These are phyloP conservation scores for Geranium rotundifolium DNA, from an alignment of 345 rosid genomes.

Conservation along the genomic window DNA sequence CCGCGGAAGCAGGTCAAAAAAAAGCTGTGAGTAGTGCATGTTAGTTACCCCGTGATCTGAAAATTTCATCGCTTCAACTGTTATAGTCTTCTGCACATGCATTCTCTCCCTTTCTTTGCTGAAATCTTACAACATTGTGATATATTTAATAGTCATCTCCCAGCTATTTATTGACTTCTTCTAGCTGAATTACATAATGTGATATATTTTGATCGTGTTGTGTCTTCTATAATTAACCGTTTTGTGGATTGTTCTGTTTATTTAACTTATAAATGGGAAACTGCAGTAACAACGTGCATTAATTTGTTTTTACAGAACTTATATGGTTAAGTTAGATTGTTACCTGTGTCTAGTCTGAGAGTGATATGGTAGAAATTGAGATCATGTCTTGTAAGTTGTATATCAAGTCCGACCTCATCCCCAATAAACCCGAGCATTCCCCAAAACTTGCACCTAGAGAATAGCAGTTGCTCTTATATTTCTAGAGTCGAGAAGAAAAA, in stretches of 20 bases:
- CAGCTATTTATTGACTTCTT: background rate
- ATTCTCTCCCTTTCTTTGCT: conserved; percentile 2
- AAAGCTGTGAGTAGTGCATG: conserved; percentile 11
- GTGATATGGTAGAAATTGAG: no score
- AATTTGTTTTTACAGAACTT: background rate
- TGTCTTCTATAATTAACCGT: background rate
- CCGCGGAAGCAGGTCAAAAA: conserved; percentile 17
- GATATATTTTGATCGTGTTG: background rate
- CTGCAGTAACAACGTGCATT: background rate
- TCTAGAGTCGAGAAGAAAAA: no score
- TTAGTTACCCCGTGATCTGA: background rate
- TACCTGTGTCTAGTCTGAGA: background rate
- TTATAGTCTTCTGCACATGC: background rate
- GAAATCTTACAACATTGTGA: background rate
- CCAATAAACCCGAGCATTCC: no score
- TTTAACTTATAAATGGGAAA: no score
- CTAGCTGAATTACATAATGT: background rate
- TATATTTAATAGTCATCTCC: background rate
- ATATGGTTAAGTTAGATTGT: no score
- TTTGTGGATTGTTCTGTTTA: background rate
- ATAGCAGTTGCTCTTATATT: no score
- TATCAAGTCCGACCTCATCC: no score
- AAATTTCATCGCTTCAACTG: background rate
- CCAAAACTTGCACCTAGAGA: no score
- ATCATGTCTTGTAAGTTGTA: no score